These are phyloP conservation scores for Suillus hirtellus DNA, from an alignment of 768 basidiomycete species.

Conservation along the genomic window DNA sequence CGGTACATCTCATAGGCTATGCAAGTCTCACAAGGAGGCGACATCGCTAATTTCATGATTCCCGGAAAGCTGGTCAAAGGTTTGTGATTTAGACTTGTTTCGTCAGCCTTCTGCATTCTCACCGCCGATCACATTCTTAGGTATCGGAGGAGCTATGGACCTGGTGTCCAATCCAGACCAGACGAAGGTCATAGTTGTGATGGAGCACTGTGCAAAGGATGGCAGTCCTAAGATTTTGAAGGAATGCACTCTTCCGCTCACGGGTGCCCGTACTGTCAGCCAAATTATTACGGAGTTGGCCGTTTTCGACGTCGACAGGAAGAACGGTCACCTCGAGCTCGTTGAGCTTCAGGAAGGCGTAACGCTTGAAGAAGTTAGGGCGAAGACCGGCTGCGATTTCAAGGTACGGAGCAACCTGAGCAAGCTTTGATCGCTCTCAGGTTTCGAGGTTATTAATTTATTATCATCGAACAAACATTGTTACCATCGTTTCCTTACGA, in stretches of 20 bases:
- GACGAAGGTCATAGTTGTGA: constrained; percentile 87
- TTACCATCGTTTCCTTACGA: not conserved
- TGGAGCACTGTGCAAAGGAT: constrained; percentile 90
- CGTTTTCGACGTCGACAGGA: constrained; percentile 86
- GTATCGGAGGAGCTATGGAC: constrained; percentile 97
- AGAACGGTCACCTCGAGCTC: constrained; percentile 68
- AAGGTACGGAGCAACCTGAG: constrained; percentile 54
- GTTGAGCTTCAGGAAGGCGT: constrained; percentile 85
- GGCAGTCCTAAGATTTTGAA: constrained; percentile 87
- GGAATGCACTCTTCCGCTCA: constrained; percentile 81
- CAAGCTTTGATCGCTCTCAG: constrained; percentile 37
- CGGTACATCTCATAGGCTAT: constrained; percentile 60
- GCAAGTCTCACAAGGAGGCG: constrained; percentile 91
- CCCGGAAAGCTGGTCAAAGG: constrained; percentile 91
- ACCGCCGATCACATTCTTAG: constrained; percentile 36
- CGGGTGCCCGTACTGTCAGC: constrained; percentile 85
- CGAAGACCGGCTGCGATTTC: constrained; percentile 88
- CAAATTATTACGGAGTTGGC: constrained; percentile 92
- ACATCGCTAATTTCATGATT: constrained; percentile 98
- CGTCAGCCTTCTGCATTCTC: constrained; percentile 12
- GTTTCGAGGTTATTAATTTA: constrained; percentile 14
- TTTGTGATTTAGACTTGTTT: constrained; percentile 20
- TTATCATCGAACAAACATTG: not conserved
- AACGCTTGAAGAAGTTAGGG: constrained; percentile 77
- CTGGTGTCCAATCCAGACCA: constrained; percentile 94